Evolutionary conservation across 208 protist genomes (phyloP).

Genomic region (Trypanosoma lewisi): DNA sequence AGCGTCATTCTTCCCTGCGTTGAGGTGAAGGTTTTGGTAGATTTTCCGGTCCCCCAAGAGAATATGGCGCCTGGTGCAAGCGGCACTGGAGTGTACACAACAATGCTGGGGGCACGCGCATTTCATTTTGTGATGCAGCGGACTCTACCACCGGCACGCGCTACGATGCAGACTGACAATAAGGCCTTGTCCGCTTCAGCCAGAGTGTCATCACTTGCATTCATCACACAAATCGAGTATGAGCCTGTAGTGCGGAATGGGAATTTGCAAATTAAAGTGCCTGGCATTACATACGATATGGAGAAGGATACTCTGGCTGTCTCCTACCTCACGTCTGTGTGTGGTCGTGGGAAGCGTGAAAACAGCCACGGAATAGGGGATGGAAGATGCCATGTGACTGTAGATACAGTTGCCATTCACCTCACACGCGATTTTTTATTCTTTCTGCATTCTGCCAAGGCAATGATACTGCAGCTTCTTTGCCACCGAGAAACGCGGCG

Average conservation of each 20-base stretch:
- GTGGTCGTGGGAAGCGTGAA: slow-evolving; percentile 49
- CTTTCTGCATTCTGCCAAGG: slow-evolving; percentile 42
- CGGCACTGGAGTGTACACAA: slow-evolving; percentile 62
- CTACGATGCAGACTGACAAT: slow-evolving; percentile 31
- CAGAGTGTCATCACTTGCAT: slow-evolving; percentile 45
- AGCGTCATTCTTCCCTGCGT: slow-evolving; percentile 61
- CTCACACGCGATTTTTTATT: slow-evolving; percentile 71
- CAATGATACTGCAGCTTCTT: slow-evolving; percentile 23
- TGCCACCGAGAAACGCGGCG: background rate
- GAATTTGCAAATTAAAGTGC: slow-evolving; percentile 53
- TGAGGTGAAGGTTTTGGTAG: slow-evolving; percentile 66
- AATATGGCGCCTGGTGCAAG: slow-evolving; percentile 24
- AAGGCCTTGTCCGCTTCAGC: slow-evolving; percentile 50
- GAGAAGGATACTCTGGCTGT: slow-evolving; percentile 64
- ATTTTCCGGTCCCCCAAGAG: slow-evolving; percentile 45
- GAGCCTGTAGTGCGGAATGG: slow-evolving; percentile 69
- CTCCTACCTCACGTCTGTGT: slow-evolving; percentile 44
- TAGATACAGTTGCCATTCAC: slow-evolving; percentile 47
- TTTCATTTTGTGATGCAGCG: slow-evolving; percentile 54
- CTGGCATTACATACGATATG: slow-evolving; percentile 51
- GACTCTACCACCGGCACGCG: slow-evolving; percentile 50
- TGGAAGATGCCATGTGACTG: slow-evolving; percentile 53
- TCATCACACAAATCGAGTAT: slow-evolving; percentile 78
- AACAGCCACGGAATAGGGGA: slow-evolving; percentile 50
- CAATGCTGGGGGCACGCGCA: slow-evolving; percentile 40